Conservation (phyloP, 225 moss, liverwort and hornwort genomes). For the Sphagnum contortum region DNA sequence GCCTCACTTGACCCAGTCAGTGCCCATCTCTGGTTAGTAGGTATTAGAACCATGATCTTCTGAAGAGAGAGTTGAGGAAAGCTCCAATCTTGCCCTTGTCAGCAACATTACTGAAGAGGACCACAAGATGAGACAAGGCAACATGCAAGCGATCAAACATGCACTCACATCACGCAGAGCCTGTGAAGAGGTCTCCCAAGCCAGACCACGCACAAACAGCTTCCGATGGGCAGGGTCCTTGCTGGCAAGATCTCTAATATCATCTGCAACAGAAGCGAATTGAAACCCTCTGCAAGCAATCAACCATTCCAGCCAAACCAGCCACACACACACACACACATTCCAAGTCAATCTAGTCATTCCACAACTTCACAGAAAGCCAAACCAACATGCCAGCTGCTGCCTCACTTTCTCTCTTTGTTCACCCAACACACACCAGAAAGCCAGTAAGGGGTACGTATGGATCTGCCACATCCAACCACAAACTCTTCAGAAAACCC, state of each 20-base stretch:
- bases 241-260: conserved; percentile 99
- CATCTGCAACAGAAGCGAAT: conserved; percentile 99
- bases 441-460: conserved; percentile 9
- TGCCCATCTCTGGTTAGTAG: too few relatives aligned
- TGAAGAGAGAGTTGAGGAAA: too few relatives aligned
- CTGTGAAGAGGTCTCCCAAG: conserved; percentile 99
- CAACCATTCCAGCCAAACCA: conserved; percentile 88
- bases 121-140: conserved; percentile 18
- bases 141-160: conserved; percentile 74
- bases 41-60: too few relatives aligned
- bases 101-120: too few relatives aligned
- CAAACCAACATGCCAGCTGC: conserved; percentile 10
- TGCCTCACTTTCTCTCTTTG: conserved; percentile 4
- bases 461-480: conserved; percentile 7
- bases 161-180: conserved; percentile 99
- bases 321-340: conserved; percentile 39
- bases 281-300: conserved; percentile 97
- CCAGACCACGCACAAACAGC: conserved; percentile 99
- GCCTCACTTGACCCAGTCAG: too few relatives aligned
- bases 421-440: conserved; percentile 3
- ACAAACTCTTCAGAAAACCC: conserved; percentile 3
- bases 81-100: too few relatives aligned
- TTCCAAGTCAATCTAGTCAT: conserved; percentile 98
- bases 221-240: conserved; percentile 99
- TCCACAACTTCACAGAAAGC: background rate